phyloP scores from a whole-genome alignment of 148 eudicot genomes.

The Beta vulgaris region DNA sequence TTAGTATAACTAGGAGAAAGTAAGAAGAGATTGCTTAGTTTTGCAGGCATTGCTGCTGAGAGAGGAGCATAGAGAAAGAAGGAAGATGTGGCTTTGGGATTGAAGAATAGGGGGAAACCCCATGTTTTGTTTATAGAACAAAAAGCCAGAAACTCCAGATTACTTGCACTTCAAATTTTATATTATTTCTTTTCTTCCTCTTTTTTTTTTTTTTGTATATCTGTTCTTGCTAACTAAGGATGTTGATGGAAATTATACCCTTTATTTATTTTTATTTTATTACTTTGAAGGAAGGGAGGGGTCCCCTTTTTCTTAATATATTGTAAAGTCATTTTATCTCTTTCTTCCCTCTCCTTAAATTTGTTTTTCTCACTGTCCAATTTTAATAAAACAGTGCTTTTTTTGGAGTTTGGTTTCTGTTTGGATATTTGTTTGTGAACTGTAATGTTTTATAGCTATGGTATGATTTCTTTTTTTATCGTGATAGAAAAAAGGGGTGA shows the following conservation, averaged over 20 bases:
- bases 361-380: not conserved
- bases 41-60: slow-evolving; percentile 55
- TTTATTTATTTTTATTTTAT: not conserved
- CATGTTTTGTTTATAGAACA: slow-evolving; percentile 91
- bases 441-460: no score
- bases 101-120: slow-evolving; percentile 71
- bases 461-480: no score
- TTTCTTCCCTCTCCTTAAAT: slow-evolving; percentile 13
- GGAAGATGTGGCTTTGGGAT: slow-evolving; percentile 52
- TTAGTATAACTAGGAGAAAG: slow-evolving; percentile 20
- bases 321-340: not conserved
- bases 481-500: no score
- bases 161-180: slow-evolving; percentile 35
- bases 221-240: slow-evolving; percentile 28
- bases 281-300: no score
- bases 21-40: slow-evolving; percentile 38
- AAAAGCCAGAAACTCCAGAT: slow-evolving; percentile 49
- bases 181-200: not conserved
- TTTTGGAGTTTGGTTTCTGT: slow-evolving; percentile 16
- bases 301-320: not conserved
- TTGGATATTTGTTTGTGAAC: slow-evolving; percentile 7
- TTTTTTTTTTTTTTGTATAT: slow-evolving; percentile 9
- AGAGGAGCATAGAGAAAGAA: slow-evolving; percentile 27
- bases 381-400: not conserved
- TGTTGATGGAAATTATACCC: slow-evolving; percentile 37